Base-by-base conservation (phyloP, 768 basidiomycete species). In the Termitomyces sp. region DNA sequence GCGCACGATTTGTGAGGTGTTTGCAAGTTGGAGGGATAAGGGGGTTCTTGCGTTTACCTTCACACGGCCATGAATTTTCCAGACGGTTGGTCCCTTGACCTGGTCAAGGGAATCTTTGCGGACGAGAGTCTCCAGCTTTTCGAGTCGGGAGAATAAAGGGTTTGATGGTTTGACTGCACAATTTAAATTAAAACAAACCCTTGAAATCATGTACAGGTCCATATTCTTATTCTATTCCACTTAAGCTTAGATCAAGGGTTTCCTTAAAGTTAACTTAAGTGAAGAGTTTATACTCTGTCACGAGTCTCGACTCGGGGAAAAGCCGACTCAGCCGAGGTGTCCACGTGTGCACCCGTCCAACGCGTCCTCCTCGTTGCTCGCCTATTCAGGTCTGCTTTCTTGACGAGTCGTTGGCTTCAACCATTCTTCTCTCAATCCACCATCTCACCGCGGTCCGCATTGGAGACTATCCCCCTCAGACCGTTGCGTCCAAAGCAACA, bases 381-480 rank as follows among this genome's bases (percentile, higher is more conserved):
- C 60, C 55, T 44, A 49, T 54, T 55, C n/a, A 24, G 36, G 22
- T 36, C 18, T 24, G 40, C 33, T 20, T 24, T 36, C 28, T 20
- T 24, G 49, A 35, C 20, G 1, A 20, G 18, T 42, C 28, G 42
- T 40, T 55, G 18, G 13, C 15, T 28, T 12, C 9, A 12, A 18
- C 15, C 38, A 22, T 46, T 33, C 55, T 45, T 53, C 24, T 57
- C 33, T 62, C 33, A n/a, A 18, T 49, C 28, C 24, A 57, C 55
- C 55, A 57, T 63, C 42, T 58, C 38, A 38, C 48, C 7, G 5
- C n/a, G 15, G 33, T 50, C 36, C 55, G 63, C 44, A 44, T 65
- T 77, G 78, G 78, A 79, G 76, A 69, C 69, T 32, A 76, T 79
- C 65, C 76, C 78, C 49, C 76, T 79, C 62, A 71, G 70, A 58